Conservation (phyloP, 2,329 filamentous ascomycete genomes). For the Elsinoe perseae region DNA sequence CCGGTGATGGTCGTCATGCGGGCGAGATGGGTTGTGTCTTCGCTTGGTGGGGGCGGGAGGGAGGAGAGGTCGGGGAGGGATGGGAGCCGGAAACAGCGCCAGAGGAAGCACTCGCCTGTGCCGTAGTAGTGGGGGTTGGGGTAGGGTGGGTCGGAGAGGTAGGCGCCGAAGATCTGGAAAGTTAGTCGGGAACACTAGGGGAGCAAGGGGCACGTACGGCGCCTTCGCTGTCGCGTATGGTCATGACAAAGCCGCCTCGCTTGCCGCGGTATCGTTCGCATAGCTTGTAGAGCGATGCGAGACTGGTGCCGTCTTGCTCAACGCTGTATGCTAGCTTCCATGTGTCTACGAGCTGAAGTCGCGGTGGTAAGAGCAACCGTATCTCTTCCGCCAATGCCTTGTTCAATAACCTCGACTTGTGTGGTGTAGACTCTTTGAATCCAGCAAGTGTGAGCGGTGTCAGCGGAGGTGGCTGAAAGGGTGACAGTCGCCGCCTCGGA, state of each 20-base stretch:
- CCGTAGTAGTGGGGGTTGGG: constrained; percentile 82
- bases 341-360: constrained; percentile 76
- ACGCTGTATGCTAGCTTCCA: constrained; percentile 86
- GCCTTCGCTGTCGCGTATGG: constrained; percentile 69
- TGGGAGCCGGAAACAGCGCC: constrained; percentile 64
- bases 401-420: constrained; percentile 59
- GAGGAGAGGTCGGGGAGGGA: constrained; percentile 45
- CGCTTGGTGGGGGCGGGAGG: constrained; percentile 62
- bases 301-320: constrained; percentile 81
- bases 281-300: constrained; percentile 77
- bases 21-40: constrained; percentile 54
- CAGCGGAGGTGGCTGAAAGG: constrained; percentile 80
- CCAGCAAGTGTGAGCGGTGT: constrained; percentile 68
- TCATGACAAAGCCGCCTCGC: constrained; percentile 80
- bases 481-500: constrained; percentile 57
- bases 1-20: constrained; percentile 53
- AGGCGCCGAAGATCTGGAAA: constrained; percentile 70
- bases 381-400: constrained; percentile 83
- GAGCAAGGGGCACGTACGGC: constrained; percentile 48
- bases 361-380: constrained; percentile 74
- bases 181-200: constrained; percentile 14
- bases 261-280: constrained; percentile 59
- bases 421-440: constrained; percentile 53
- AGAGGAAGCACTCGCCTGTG: constrained; percentile 92
- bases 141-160: constrained; percentile 81